These are phyloP conservation scores for Meyerozyma athensensis DNA, from an alignment of 1,139 yeast species.

Conservation along the genomic window DNA sequence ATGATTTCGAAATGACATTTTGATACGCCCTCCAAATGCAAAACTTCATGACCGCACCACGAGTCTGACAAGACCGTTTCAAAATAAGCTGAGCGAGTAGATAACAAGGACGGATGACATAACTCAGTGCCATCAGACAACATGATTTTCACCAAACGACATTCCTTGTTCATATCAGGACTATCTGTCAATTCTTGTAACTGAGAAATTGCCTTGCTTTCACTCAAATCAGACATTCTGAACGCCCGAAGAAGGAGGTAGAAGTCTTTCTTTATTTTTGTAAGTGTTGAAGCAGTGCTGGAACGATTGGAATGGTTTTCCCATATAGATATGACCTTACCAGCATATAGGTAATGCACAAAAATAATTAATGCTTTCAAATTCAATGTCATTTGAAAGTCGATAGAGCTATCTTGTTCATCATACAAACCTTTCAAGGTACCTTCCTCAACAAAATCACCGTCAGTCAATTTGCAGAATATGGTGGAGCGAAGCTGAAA, in stretches of 20 bases:
- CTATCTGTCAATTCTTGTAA: not conserved
- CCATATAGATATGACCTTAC: constrained; percentile 24
- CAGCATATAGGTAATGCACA: constrained; percentile 32
- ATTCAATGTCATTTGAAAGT: constrained; percentile 17
- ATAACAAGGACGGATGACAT: constrained; percentile 50
- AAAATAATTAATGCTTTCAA: constrained; percentile 27
- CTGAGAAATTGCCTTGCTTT: not conserved
- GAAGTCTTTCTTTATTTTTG: constrained; percentile 14
- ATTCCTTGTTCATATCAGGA: constrained; percentile 9
- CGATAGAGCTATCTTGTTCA: constrained; percentile 10
- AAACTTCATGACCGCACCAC: constrained; percentile 39
- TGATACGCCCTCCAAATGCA: constrained; percentile 45
- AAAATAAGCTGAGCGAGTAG: constrained; percentile 59
- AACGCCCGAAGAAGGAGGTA: constrained; percentile 12
- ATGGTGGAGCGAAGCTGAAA: constrained; percentile 25
- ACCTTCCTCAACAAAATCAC: constrained; percentile 15
- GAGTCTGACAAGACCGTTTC: constrained; percentile 51
- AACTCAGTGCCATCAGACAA: constrained; percentile 38
- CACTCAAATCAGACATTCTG: constrained; percentile 12
- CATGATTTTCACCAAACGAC: constrained; percentile 19
- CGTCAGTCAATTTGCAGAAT: constrained; percentile 16
- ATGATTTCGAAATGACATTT: constrained; percentile 45
- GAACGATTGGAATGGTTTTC: constrained; percentile 17
- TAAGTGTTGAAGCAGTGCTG: constrained; percentile 15
- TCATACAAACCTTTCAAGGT: constrained; percentile 22